phyloP scores from a whole-genome alignment of 2,329 filamentous ascomycete genomes.

The Cladosporium phlei region DNA sequence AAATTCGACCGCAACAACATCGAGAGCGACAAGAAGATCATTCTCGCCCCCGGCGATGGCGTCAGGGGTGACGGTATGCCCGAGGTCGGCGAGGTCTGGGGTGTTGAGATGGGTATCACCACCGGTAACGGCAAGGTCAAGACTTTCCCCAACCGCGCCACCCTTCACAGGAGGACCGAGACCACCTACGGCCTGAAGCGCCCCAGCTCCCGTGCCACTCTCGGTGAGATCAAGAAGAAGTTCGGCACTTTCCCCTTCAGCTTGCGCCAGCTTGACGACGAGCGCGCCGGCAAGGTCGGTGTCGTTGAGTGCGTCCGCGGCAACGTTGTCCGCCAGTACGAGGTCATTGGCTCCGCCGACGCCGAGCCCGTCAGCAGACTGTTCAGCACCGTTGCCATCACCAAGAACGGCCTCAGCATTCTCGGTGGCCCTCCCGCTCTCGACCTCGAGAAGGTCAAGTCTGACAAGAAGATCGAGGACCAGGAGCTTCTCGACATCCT shows the following conservation, averaged over 20 bases:
- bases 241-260: constrained; percentile 98
- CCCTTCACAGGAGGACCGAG: constrained; percentile 85
- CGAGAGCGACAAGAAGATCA: constrained; percentile 97
- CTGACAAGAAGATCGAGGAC: constrained; percentile 96
- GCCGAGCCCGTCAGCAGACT: constrained; percentile 76
- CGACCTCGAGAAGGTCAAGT: constrained; percentile 78
- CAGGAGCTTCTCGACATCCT: constrained; percentile 94
- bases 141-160: constrained; percentile 78
- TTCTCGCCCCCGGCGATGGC: constrained; percentile 78
- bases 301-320: constrained; percentile 93
- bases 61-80: constrained; percentile 86
- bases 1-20: constrained; percentile 96
- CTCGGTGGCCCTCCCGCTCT: constrained; percentile 70
- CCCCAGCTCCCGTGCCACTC: constrained; percentile 82
- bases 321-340: constrained; percentile 91
- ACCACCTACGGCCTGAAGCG: constrained; percentile 93
- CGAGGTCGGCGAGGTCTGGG: constrained; percentile 92
- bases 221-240: constrained; percentile 94
- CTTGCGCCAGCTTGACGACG: constrained; percentile 91
- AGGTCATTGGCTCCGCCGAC: constrained; percentile 93
- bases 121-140: constrained; percentile 93
- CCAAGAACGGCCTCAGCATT: constrained; percentile 92
- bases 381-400: constrained; percentile 89
- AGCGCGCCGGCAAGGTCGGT: constrained; percentile 91
- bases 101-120: constrained; percentile 91